Evolutionary conservation across 306 rosid genomes (phyloP), one percentile per base, ranked within the genome.

Genomic region (Vicia villosa): DNA sequence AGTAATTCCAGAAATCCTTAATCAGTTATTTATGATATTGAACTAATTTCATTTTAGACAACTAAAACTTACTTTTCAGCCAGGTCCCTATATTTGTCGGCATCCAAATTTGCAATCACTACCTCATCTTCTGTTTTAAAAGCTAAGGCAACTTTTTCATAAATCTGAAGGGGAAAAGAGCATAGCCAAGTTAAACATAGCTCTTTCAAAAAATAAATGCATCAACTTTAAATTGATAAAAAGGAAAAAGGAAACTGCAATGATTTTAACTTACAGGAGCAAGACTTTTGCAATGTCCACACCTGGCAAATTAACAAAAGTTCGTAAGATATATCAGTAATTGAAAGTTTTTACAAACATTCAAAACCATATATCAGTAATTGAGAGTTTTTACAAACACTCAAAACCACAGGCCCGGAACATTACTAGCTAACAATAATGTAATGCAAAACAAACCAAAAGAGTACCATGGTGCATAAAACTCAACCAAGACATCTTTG

Each of bases 381-480:
- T 4, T 16, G 50, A 74, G 54, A 32, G 61, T 56, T 74, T 63
- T 46, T 50, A 37, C 12, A 66, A 26, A 21, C 54, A 59, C 17
- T 40, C 21, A n/a, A n/a, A 52, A 71, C 20, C 14, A 3, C 10
- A 34, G 38, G 38, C 3, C 10, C 1, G 10, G 50, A 63, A 40
- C 15, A 55, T 30, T 45, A 62, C 49, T 0, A 70, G 19, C 50
- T 51, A 41, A 19, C 34, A 7, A 16, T 46, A 46, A 6, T 60
- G 14, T 13, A 49, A 62, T 32, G 19, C 54, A 51, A 74, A 54
- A 54, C 11, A 41, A 24, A 43, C 3, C 71, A 66, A 17, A 66
- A 55, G 20, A 73, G 78, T 84, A 95, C 99, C 99, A 95, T 62
- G 99, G 99, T 68, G 97, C 99, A 82, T 95, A 95, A 79, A 91